Evolutionary conservation across 2,329 filamentous ascomycete species (phyloP), one percentile per base, ranked within the genome.

Genomic region (Magnaporthiopsis incrustans): DNA sequence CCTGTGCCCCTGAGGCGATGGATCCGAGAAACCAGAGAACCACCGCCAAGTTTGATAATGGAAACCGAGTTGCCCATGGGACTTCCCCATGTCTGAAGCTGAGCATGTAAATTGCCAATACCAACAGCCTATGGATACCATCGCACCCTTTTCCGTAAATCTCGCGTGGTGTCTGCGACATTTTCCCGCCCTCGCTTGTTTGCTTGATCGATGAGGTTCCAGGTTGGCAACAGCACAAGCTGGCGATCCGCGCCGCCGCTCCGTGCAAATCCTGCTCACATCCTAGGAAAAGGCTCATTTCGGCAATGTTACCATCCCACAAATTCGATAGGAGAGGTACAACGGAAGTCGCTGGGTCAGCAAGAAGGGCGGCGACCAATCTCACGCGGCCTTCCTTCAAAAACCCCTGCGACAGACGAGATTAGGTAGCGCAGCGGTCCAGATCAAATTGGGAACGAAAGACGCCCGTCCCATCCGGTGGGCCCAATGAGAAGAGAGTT

Each of bases 301-400:
- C 58, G 58, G 58, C 58, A 60, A 60, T 60, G 58, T 33, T 33
- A 35, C 58, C 32, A 30, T 35, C 58, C 58, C 58, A 60, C 58
- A 60, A 58, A 30, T 32, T 33, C 26, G 22, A 33, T 38, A 60
- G 32, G 15, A 35, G 10, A 38, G 58, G 30, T 22, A 60, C 58
- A 27, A 60, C 7, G 4, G 30, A 60, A 38, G 58, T 22, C 8
- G n/a, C n/a, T 53, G 44, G 33, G 33, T 35, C 33, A 12, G 33
- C 18, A 53, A 53, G 44, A n/a, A n/a, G 6, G 44, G 22, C 44
- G 7, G 11, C 18, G 10, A 22, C 44, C 44, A 53, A 53, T 53
- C 44, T 53, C n/a, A 25, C 44, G 22, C 44, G 44, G 8, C 44
- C 44, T 8, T 11, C 44, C 22, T 50, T 22, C 15, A n/a, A 53